Base-by-base conservation (phyloP, 306 rosid genomes). In the Pterocarpus macrocarpus region DNA sequence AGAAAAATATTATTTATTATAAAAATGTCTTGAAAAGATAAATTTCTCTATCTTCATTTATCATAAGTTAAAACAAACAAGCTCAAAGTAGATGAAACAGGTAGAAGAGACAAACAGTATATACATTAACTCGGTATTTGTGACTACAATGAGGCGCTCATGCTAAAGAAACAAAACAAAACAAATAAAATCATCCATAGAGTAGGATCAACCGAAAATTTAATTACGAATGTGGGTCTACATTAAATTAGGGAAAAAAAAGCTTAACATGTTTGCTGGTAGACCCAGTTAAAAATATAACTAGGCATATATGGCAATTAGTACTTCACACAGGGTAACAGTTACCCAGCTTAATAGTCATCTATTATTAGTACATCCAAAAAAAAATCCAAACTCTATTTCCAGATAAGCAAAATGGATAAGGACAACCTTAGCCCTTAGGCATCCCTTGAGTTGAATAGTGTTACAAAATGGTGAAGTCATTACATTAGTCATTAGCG, bases 401-500 rank as follows among this genome's bases (percentile, higher is more conserved):
- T 52, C 50, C 80, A 45, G 39, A 15, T 45, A 55, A 34, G 28
- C 56, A 80, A 70, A 63, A 44, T 5, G 44, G 34, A 39, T 38
- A 69, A 64, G 28, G 58, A 36, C 71, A 38, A 64, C 16, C 49
- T 39, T n/a, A 75, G 43, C 56, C 16, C 49, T 39, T n/a, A 75
- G 43, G 5, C 47, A 80, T 71, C 64, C 62, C 39, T 70, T 28
- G 71, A 63, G 57, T 34, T 55, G 17, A 75, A 56, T 76, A 65
- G 73, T 76, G 71, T 38, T 64, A 44, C 38, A 15, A 61, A 67
- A 63, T 53, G 64, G 47, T 45, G 47, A 56, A 14, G 28, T 35
- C 49, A 36, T 56, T 80, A 39, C 85, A 80, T 43, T 22, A 22
- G 28, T 22, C 47, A 43, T 7, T 16, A 7, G 32, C 11, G n/a